Base-by-base conservation (phyloP, 352 stramenopile species). In the Thalassiosira ordinaria region DNA sequence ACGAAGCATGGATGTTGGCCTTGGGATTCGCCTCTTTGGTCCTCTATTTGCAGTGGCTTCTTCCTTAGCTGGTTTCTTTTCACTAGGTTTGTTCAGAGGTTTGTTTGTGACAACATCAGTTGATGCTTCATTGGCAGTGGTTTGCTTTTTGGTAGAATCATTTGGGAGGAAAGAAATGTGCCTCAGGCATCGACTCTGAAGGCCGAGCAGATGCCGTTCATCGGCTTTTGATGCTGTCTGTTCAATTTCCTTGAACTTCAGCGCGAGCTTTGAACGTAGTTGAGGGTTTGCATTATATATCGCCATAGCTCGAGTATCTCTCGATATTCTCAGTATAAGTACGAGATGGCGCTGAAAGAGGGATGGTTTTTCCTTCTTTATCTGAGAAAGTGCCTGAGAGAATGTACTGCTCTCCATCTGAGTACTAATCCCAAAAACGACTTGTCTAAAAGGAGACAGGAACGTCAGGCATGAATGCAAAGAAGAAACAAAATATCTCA, bases 1-100 rank as follows among this genome's bases (percentile, higher is more conserved):
- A 22, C 87, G 65, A 35, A 87, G 61, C 59, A 92, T 92, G 7
- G 78, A 85, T 62, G 74, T 86, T 29, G 85, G 87, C 9, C 87
- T 69, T 60, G 57, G 46, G 41, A 89, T 90, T 66, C 80, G 74
- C 65, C 71, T 78, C 20, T 18, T 18, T 37, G 72, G 73, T 47
- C 60, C 71, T 51, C 53, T 78, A 26, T 81, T 74, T 39, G 46
- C 26, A 56, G 44, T 18, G 11, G 64, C 49, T 66, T 76, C 59
- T 5, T 78, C 49, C 51, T 67, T 76, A 33, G 26, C 29, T 57
- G 59, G 51, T 44, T 65, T 57, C 33, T 66, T 71, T 35, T 87
- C 62, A 1, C 63, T 52, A 13, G 41, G 22, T 56, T 80, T 84
- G 37, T 18, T 82, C 55, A 49, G 27, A 56, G 60, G 56, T n/a